A percentile compares a stretch with the other conserved stretches of the same genome.
Evolutionary conservation across 805 yeast species (phyloP).

Genomic region (Komagataella mondaviorum): DNA sequence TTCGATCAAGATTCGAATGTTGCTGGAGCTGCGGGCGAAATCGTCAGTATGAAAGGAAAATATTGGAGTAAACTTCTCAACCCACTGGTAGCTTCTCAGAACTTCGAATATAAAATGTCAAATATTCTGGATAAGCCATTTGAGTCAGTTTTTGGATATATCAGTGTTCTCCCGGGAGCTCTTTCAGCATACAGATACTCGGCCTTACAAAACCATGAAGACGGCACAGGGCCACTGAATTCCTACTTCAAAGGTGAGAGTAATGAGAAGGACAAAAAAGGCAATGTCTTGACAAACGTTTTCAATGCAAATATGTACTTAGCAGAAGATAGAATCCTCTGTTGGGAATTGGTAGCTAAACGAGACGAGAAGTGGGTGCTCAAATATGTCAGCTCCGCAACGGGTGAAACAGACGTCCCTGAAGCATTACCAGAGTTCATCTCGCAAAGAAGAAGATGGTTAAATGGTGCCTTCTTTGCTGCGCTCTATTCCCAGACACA

Average conservation of each 20-base stretch:
- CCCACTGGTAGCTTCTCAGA: slow-evolving; percentile 92
- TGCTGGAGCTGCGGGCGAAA: slow-evolving; percentile 99
- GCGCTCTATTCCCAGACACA: slow-evolving; percentile 82
- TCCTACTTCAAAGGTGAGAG: slow-evolving; percentile 85
- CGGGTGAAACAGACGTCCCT: slow-evolving; percentile 96
- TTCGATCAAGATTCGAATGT: slow-evolving; percentile 93
- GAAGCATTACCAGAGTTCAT: slow-evolving; percentile 90
- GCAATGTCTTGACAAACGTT: slow-evolving; percentile 36
- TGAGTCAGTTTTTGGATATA: slow-evolving; percentile 87
- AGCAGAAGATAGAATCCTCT: slow-evolving; percentile 92
- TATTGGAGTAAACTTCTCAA: slow-evolving; percentile 71
- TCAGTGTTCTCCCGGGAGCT: slow-evolving; percentile 91
- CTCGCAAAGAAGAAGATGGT: slow-evolving; percentile 95
- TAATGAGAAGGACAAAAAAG: slow-evolving; percentile 12
- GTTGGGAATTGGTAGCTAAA: slow-evolving; percentile 94
- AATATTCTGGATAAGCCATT: slow-evolving; percentile 89
- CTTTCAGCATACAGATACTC: slow-evolving; percentile 86
- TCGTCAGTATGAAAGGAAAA: slow-evolving; percentile 88
- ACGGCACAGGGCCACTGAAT: slow-evolving; percentile 84
- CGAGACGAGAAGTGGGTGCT: slow-evolving; percentile 74
- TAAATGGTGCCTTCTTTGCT: slow-evolving; percentile 95
- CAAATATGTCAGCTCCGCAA: slow-evolving; percentile 84
- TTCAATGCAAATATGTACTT: slow-evolving; percentile 94
- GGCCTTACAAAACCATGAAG: slow-evolving; percentile 73
- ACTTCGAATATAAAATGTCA: slow-evolving; percentile 95